Conservation (phyloP, 495 filamentous ascomycete species). For the Entonaema liquescens region DNA sequence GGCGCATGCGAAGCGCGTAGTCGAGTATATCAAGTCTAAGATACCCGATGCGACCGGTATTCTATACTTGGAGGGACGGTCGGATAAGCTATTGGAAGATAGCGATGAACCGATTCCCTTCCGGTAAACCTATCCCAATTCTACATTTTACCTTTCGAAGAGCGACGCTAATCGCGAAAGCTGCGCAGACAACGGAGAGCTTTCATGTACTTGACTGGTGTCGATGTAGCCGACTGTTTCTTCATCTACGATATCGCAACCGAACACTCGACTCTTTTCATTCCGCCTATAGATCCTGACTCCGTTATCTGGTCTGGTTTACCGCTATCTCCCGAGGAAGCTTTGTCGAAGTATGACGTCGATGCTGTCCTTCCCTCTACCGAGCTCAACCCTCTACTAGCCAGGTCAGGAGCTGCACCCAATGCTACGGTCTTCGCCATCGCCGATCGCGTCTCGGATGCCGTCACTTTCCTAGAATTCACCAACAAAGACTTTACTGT, state of each 20-base stretch:
- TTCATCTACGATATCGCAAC: constrained; percentile 80
- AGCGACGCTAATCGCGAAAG: constrained; percentile 27
- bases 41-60: constrained; percentile 67
- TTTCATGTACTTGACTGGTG: constrained; percentile 96
- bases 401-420: constrained; percentile 52
- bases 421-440: constrained; percentile 73
- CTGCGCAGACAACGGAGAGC: constrained; percentile 78
- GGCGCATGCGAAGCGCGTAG: constrained; percentile 83
- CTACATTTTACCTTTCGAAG: background rate
- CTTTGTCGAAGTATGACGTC: constrained; percentile 79
- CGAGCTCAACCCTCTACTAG: constrained; percentile 73
- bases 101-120: constrained; percentile 81
- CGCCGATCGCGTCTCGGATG: constrained; percentile 70
- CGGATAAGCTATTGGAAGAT: constrained; percentile 80
- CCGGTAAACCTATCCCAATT: constrained; percentile 59
- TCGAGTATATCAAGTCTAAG: constrained; percentile 71
- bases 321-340: constrained; percentile 78
- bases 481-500: constrained; percentile 65
- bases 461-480: constrained; percentile 71
- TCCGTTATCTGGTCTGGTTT: constrained; percentile 96
- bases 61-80: constrained; percentile 88
- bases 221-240: constrained; percentile 80
- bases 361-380: constrained; percentile 75
- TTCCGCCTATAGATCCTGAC: constrained; percentile 87
- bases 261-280: constrained; percentile 83